Evolutionary conservation across 495 filamentous ascomycete genomes (phyloP).

Genomic region (Aspergillus indologenus): DNA sequence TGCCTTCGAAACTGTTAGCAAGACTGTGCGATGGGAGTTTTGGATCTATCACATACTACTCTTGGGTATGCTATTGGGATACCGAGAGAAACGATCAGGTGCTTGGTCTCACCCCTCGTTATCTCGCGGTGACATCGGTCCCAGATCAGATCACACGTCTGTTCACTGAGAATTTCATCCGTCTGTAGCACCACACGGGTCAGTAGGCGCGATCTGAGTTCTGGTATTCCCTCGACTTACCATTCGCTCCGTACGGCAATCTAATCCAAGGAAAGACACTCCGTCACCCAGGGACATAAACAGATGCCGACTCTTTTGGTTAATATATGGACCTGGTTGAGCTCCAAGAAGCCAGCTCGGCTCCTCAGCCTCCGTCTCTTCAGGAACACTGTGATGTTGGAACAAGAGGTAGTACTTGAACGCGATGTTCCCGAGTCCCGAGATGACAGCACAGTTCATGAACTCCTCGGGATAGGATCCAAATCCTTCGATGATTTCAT

Average conservation of each 20-base stretch:
- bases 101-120: slow-evolving; percentile 76
- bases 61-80: slow-evolving; percentile 93
- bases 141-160: slow-evolving; percentile 81
- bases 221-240: slow-evolving; percentile 30
- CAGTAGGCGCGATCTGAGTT: slow-evolving; percentile 21
- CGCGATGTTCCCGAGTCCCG: slow-evolving; percentile 81
- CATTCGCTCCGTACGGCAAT: slow-evolving; percentile 87
- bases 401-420: slow-evolving; percentile 99
- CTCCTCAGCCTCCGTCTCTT: slow-evolving; percentile 76
- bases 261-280: slow-evolving; percentile 79
- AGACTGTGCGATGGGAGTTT: slow-evolving; percentile 9
- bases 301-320: slow-evolving; percentile 75
- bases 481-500: slow-evolving; percentile 96
- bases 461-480: slow-evolving; percentile 91
- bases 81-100: slow-evolving; percentile 80
- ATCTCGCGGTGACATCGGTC: slow-evolving; percentile 80
- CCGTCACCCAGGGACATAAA: slow-evolving; percentile 80
- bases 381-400: slow-evolving; percentile 84
- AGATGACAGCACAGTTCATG: slow-evolving; percentile 88
- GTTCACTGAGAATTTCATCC: slow-evolving; percentile 73
- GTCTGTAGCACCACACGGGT: slow-evolving; percentile 34
- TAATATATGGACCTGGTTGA: slow-evolving; percentile 84
- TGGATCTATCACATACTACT: slow-evolving; percentile 50
- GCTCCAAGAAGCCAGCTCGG: slow-evolving; percentile 87
- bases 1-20: slow-evolving; percentile 42